phyloP scores from a whole-genome alignment of 2,329 filamentous ascomycete genomes.

The Colletotrichum gloeosporioides region DNA sequence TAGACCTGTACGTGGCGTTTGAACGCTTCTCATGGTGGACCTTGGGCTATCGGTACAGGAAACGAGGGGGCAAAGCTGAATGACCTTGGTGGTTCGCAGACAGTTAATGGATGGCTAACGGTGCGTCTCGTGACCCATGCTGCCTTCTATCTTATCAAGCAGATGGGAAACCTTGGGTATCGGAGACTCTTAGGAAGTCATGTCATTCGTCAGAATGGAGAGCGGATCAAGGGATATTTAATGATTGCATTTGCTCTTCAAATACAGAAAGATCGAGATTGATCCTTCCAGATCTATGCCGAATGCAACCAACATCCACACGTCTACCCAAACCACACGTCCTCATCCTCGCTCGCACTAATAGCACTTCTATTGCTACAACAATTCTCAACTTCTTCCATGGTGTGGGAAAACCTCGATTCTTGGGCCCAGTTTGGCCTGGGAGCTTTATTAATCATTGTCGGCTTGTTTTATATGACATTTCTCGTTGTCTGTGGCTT shows the following conservation, averaged over 20 bases:
- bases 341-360: fast-evolving
- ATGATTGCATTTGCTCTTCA: background rate
- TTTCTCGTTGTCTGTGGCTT: no score
- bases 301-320: background rate
- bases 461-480: no score
- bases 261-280: background rate
- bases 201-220: background rate
- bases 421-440: no score
- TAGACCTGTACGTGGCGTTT: background rate
- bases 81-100: background rate
- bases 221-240: background rate
- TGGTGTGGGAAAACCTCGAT: background rate
- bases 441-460: no score
- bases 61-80: background rate
- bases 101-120: background rate
- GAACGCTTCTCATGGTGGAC: background rate
- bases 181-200: background rate
- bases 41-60: background rate
- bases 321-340: fast-evolving
- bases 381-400: fast-evolving
- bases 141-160: background rate
- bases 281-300: background rate
- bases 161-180: background rate
- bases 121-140: background rate
- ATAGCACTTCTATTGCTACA: background rate